Base-by-base conservation (phyloP, 2,329 filamentous ascomycete species). In the Hymenoscyphus salicellus region DNA sequence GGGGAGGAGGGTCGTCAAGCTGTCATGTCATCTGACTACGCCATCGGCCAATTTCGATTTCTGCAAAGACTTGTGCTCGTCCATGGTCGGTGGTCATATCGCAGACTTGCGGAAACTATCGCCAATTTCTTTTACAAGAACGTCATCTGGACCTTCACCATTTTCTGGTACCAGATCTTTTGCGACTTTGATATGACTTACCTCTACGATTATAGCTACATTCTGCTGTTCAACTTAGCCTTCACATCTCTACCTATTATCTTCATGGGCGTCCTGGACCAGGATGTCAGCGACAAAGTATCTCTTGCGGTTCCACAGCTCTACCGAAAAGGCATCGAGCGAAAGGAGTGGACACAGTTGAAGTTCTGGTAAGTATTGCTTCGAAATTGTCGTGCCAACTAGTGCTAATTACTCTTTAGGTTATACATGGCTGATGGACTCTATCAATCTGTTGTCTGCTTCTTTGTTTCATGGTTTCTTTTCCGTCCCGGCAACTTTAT, bases 51-150 rank as follows among this genome's bases (percentile, higher is more conserved):
- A 77, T 97, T 97, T 81, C 86, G 92, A 49, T 97, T 91, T 80
- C 82, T 97, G 60, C 89, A 93, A 72, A 84, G 93, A 62, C 82
- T 97, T 66, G 85, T 97, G 33, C 84, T 97, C 23, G 93, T 97
- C 4, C 93, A 97, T 75, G 93, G 93, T 65, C 87, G 93, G 65
- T 97, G 93, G 92, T 97, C 93, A n/a, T 99, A 99, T 79, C 87
- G 94, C 61, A 88, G 95, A 72, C 81, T 99, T 76, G 92, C 90
- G 33, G 95, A 99, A 80, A 91, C 89, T 57, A 97, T 96, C 73
- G 92, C 93, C 77, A 99, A 99, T 78, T 99, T 99, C 84, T 99
- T 99, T 83, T 99, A 98, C 86, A 99, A 99, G 89, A 99, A 98
- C 81, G 90, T 99, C 78, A 90, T 98, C 61, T 99, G 95, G 95